Conservation (phyloP, 306 rosid genomes). For the Lithocarpus polystachyus region DNA sequence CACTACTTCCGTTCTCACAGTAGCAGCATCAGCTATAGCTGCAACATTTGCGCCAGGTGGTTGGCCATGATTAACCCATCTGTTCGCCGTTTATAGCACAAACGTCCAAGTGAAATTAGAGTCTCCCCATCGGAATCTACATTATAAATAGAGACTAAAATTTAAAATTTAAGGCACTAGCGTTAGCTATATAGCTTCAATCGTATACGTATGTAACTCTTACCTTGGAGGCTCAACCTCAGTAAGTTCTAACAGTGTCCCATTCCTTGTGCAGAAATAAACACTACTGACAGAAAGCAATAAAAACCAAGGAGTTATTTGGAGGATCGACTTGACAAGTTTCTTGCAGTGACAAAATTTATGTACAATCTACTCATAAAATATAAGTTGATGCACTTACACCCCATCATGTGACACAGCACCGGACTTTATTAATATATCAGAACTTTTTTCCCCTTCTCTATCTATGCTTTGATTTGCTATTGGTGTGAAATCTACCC, state of each 20-base stretch:
- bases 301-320: conserved; percentile 17
- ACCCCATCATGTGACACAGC: conserved; percentile 57
- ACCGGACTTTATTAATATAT: conserved; percentile 51
- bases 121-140: conserved; percentile 29
- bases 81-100: conserved; percentile 57
- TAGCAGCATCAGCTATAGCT: conserved; percentile 72
- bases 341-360: conserved; percentile 11
- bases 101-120: conserved; percentile 41
- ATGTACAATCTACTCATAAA: conserved; percentile 20
- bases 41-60: conserved; percentile 95
- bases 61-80: conserved; percentile 83
- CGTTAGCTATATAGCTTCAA: conserved; percentile 13
- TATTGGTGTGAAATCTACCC: conserved; percentile 56
- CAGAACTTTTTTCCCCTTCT: conserved; percentile 38
- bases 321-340: conserved; percentile 14
- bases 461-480: conserved; percentile 39
- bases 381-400: conserved; percentile 46
- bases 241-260: conserved; percentile 60
- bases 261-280: conserved; percentile 74
- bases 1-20: conserved; percentile 58
- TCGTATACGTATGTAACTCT: conserved; percentile 26
- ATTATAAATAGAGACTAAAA: conserved; percentile 15
- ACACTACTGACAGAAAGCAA: conserved; percentile 49
- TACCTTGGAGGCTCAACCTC: conserved; percentile 77
- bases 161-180: neutral